These are phyloP conservation scores for Pittosporum tobira DNA, from an alignment of 129 eudicot species.

Conservation along the genomic window DNA sequence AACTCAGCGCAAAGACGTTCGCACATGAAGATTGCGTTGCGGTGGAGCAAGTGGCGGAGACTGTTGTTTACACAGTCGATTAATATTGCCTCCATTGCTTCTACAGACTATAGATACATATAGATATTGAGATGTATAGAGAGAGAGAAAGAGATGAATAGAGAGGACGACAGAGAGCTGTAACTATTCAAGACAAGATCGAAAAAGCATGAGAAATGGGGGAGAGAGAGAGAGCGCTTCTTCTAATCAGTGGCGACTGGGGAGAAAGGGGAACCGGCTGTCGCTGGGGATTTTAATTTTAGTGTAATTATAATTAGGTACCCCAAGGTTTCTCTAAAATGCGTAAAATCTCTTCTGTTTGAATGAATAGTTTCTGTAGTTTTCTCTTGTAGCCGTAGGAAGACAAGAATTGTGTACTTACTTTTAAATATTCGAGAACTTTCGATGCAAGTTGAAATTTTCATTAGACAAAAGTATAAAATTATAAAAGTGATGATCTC, in stretches of 20 bases:
- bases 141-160: background rate
- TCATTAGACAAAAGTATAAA: no score
- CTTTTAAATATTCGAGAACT: no score
- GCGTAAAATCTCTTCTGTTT: background rate
- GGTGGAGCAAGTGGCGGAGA: slow-evolving; percentile 51
- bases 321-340: background rate
- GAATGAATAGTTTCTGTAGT: background rate
- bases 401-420: no score
- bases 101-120: background rate
- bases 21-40: slow-evolving; percentile 82
- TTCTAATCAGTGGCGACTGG: slow-evolving; percentile 1
- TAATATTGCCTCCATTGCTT: slow-evolving; percentile 65
- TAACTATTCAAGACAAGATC: background rate
- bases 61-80: slow-evolving; percentile 64
- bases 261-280: background rate
- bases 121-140: background rate
- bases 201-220: background rate
- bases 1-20: slow-evolving; percentile 95
- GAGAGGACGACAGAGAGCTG: background rate
- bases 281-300: slow-evolving; percentile 3
- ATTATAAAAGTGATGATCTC: no score
- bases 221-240: no score
- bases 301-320: background rate
- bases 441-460: no score
- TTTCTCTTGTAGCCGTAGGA: no score